Base-by-base conservation (phyloP, 2,329 filamentous ascomycete genomes). In the Ambrosiella cleistominuta region DNA sequence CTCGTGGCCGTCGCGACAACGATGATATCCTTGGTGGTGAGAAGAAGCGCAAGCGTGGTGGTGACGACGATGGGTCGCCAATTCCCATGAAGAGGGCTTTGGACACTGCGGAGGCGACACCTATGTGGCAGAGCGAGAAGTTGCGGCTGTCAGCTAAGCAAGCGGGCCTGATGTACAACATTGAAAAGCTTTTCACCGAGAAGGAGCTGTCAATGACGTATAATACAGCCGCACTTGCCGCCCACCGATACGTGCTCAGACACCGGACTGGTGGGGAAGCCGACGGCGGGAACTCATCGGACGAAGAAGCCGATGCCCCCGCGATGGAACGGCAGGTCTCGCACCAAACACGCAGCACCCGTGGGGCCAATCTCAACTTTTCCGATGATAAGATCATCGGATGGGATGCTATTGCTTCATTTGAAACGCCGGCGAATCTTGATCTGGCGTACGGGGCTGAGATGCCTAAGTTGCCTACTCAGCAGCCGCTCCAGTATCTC, bases 171-270 rank as follows among this genome's bases (percentile, higher is more conserved):
- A 69, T 81, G 1, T 83, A 82, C 66, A 83, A 78, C 66, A 78
- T 85, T 60, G 81, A 85, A 64, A 84, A 84, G 70, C 75, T 85
- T 42, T 85, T 85, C 55, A 85, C 81, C 0, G 82, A 85, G 64
- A 84, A 82, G 68, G 82, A 85, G 69, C 73, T 85, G 37, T 75
- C 77, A 3, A 75, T 85, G 71, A 79, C 79, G 36, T 83, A 83
- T 66, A 83, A 83, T 61, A 70, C 73, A 3, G 78, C 82, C 4
- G 80, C 81, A 37, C 64, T 82, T 17, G 80, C 80, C 1, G 76
- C 82, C 7, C 78, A 83, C 66, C 77, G 79, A 61, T 78, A 81
- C 64, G 74, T 83, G 59, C 68, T 82, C 56, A 76, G 78, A 40
- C 79, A 81, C 65, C 77, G 76, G 54, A 53, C 44, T 27, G 61